phyloP scores from a whole-genome alignment of 2,329 filamentous ascomycete genomes.

The Zarea fungicola region DNA sequence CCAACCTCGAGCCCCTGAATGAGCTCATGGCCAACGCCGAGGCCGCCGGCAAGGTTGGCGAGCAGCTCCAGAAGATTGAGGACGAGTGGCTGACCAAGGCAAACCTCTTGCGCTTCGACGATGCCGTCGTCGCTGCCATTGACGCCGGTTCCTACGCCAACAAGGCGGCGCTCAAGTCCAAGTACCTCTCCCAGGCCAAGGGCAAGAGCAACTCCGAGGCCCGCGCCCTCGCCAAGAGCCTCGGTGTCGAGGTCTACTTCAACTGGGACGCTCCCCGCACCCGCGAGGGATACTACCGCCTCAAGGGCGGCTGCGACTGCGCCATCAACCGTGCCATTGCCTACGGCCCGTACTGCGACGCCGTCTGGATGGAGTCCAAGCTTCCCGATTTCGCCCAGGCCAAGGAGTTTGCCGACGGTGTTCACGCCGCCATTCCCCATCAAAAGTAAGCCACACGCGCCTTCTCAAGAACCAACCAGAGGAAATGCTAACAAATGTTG shows the following conservation, averaged over 20 bases:
- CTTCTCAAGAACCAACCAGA: neutral
- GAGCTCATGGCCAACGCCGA: constrained; percentile 90
- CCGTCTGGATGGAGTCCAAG: constrained; percentile 99
- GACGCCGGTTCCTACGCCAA: constrained; percentile 60
- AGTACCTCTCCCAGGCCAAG: constrained; percentile 64
- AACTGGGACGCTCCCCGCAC: constrained; percentile 95
- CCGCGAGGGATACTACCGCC: constrained; percentile 90
- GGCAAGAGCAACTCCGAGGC: constrained; percentile 85
- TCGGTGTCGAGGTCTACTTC: constrained; percentile 79
- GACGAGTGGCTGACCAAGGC: constrained; percentile 80
- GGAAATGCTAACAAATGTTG: constrained; percentile 16
- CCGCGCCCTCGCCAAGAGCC: constrained; percentile 69
- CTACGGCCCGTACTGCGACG: constrained; percentile 88
- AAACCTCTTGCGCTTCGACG: constrained; percentile 80
- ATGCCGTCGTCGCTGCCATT: constrained; percentile 82
- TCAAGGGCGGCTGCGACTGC: constrained; percentile 86
- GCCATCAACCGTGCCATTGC: constrained; percentile 86
- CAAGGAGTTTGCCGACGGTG: constrained; percentile 85
- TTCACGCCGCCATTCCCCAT: constrained; percentile 91
- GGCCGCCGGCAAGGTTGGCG: constrained; percentile 71
- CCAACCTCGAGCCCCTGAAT: constrained; percentile 73
- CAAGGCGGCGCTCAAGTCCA: constrained; percentile 60
- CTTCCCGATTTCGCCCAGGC: constrained; percentile 88
- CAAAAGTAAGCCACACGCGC: constrained; percentile 66
- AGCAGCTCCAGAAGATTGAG: constrained; percentile 83